These are phyloP conservation scores for Gonapodya prolifera DNA, from an alignment of 192 early-diverging fungal genomes.

Conservation along the genomic window DNA sequence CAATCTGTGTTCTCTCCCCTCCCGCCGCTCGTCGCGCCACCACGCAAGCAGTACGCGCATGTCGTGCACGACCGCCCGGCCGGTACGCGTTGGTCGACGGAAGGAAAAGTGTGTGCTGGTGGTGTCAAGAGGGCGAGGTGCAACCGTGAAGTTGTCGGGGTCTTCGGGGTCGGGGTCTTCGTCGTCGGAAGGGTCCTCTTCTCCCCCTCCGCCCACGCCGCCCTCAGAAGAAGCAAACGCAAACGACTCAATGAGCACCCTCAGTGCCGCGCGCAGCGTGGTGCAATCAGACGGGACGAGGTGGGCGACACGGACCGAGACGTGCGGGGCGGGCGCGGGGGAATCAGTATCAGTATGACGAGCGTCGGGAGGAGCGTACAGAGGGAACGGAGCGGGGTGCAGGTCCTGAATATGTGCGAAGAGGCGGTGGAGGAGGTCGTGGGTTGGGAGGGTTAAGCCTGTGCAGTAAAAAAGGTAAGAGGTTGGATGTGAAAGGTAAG, in stretches of 20 bases:
- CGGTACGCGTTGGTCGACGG: not conserved
- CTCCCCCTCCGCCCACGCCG: too few species aligned
- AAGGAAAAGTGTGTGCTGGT: not conserved
- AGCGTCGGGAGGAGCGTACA: not conserved
- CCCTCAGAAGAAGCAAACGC: not conserved
- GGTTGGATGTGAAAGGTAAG: too few species aligned
- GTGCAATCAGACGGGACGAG: not conserved
- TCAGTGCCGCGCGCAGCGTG: not conserved
- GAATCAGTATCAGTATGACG: not conserved
- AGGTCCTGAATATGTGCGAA: not conserved
- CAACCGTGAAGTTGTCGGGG: not conserved
- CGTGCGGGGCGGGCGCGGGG: not conserved
- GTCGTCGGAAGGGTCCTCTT: not conserved
- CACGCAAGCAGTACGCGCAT: not conserved
- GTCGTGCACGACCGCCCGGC: not conserved
- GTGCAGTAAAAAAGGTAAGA: too few species aligned
- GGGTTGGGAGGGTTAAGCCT: not conserved
- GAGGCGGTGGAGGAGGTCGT: not conserved
- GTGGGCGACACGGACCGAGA: not conserved
- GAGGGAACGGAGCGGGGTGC: not conserved
- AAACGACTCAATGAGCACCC: not conserved
- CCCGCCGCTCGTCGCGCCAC: not conserved
- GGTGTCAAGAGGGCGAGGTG: too few species aligned
- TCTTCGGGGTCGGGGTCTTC: not conserved
- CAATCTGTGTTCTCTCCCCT: not conserved